Evolutionary conservation across 306 rosid species (phyloP).

Genomic region (Trichosanthes cucumerina): DNA sequence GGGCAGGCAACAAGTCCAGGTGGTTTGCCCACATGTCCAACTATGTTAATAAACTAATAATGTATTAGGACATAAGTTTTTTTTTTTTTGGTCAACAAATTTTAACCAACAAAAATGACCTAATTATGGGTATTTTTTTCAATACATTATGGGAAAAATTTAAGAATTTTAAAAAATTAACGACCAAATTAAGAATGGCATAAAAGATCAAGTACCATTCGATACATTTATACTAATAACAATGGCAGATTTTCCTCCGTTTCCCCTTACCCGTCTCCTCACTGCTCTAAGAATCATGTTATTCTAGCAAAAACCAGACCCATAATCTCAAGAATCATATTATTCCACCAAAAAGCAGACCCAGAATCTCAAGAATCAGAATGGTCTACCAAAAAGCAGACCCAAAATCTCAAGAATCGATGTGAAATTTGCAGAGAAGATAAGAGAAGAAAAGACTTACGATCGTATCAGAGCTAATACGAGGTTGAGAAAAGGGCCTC

Average conservation of each 20-base stretch:
- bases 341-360: neutral
- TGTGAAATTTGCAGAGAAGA: neutral
- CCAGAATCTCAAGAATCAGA: neutral
- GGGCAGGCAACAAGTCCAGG: neutral
- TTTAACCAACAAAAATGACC: neutral
- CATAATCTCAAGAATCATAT: neutral
- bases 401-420: neutral
- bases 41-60: neutral
- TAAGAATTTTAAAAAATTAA: neutral
- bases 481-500: conserved; percentile 61
- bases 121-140: neutral
- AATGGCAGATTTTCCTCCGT: neutral
- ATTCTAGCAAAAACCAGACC: neutral
- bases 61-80: neutral
- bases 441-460: conserved; percentile 27
- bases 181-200: neutral
- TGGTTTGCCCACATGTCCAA: neutral
- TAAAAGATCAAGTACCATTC: neutral
- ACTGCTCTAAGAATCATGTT: neutral
- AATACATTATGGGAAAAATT: neutral
- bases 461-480: conserved; percentile 54
- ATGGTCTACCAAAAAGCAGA: neutral
- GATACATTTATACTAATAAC: neutral
- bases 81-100: neutral
- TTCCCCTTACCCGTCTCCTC: neutral